Conservation (phyloP, 257 asterid genomes). For the Nicotiana tomentosiformis region DNA sequence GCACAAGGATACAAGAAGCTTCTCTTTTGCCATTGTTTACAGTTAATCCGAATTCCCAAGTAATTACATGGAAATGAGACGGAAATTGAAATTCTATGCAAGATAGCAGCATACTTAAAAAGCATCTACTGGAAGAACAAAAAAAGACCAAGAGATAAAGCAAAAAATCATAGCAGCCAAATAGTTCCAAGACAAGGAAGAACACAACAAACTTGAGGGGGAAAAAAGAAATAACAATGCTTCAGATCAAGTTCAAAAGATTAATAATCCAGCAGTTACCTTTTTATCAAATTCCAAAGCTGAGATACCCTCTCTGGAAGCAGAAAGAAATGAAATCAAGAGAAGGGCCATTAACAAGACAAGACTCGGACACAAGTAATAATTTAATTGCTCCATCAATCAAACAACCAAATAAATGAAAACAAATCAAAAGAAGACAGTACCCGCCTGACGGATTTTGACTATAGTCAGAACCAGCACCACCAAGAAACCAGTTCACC, state of each 20-base stretch:
- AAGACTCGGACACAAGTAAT: neutral
- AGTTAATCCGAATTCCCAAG: no score
- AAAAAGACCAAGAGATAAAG: no score
- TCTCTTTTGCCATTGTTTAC: no score
- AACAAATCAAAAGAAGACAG: neutral
- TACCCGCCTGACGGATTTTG: conserved; percentile 4
- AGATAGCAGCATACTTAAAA: no score
- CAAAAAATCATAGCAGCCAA: neutral
- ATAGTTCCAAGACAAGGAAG: neutral
- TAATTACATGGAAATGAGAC: no score
- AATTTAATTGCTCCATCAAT: neutral
- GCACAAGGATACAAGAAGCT: no score
- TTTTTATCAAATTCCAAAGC: conserved; percentile 84
- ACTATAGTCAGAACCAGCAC: neutral
- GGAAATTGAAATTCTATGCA: no score
- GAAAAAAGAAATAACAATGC: neutral
- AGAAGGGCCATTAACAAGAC: neutral
- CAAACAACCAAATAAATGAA: neutral
- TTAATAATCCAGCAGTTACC: conserved; percentile 37
- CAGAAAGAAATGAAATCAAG: conserved; percentile 12
- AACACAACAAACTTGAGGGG: neutral
- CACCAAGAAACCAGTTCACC: conserved; percentile 14
- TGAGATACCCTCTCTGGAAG: conserved; percentile 64
- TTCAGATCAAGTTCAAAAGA: conserved; percentile 1
- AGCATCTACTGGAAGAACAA: no score